A percentile compares a stretch with the other conserved stretches of the same genome.
Conservation (phyloP, 352 stramenopile species). For the Globisporangium megalacanthum region DNA sequence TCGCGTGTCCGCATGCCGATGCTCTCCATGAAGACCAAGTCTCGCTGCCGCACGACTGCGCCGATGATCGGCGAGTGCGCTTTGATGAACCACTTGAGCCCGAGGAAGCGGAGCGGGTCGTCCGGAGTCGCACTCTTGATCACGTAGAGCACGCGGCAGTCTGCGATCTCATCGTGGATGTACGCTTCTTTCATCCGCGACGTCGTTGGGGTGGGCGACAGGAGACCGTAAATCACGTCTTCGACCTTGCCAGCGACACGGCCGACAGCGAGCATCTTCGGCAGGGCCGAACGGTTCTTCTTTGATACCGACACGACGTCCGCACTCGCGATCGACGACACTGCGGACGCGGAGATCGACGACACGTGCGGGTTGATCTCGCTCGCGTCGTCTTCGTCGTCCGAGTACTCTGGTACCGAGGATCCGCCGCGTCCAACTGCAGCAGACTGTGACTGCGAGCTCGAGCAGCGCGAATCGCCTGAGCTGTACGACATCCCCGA, state of each 20-base stretch:
- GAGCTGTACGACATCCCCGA: neutral
- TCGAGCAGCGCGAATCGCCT: neutral
- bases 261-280: constrained; percentile 36
- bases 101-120: constrained; percentile 43
- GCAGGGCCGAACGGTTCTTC: neutral
- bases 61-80: constrained; percentile 14
- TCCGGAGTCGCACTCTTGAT: constrained; percentile 26
- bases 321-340: neutral
- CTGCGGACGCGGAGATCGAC: neutral
- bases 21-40: constrained; percentile 56
- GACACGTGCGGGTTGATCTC: neutral
- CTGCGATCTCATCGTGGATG: constrained; percentile 27
- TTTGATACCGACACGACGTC: neutral
- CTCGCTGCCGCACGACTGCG: constrained; percentile 28
- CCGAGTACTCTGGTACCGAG: neutral
- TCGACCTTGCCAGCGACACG: constrained; percentile 37
- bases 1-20: constrained; percentile 28
- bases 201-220: constrained; percentile 27
- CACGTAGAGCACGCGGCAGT: constrained; percentile 32
- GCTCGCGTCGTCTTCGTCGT: neutral
- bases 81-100: constrained; percentile 37
- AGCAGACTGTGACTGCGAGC: neutral
- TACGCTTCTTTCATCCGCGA: constrained; percentile 32
- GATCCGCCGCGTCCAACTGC: neutral
- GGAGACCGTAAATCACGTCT: constrained; percentile 43